Evolutionary conservation across 352 stramenopile species (phyloP), one percentile per base, ranked within the genome.

Genomic region (Phytophthora podocarpi): DNA sequence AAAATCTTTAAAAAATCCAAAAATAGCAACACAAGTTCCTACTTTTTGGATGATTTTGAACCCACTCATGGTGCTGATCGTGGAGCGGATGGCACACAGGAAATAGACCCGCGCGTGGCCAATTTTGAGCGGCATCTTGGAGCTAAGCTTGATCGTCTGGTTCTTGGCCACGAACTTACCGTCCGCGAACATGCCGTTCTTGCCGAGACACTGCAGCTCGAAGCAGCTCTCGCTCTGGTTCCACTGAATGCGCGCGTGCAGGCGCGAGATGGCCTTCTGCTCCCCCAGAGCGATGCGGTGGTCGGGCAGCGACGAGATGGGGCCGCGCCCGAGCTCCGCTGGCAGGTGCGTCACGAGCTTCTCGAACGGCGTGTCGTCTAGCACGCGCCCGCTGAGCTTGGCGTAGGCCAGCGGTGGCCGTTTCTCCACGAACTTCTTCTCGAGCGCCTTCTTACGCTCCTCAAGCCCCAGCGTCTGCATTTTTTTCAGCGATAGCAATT

Each of bases 1-100:
- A 45, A 27, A 20, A 40, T 37, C 32, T 5, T 5, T 23, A 40
- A 18, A 49, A 70, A 12, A 8, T 34, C n/a, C 16, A 36, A 5
- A 59, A 45, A 43, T 35, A 36, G 21, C n/a, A 27, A 39, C 36
- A 31, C 31, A 45, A 50, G 0, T 16, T 35, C 39, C 6, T n/a
- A 89, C 80, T 64, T 80, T 82, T 45, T 93, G 85, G 43, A 95
- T 76, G 41, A 95, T 73, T 48, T 93, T 93, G 64, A 76, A 87
- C 26, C 84, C 86, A 61, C 82, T 90, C 86, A 95, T 90, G 10
- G 85, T 89, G 48, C 84, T 90, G 59, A 83, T 87, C 4, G 76
- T 76, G 23, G 84, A 91, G 30, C 85, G 84, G 21, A 93, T 72
- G 15, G 80, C 84, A 16, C 67, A 76, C 6, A 95, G 55, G 48